Percentiles rank a stretch among this genome's conserved stretches.
These are phyloP conservation scores for Sphagnum contortum DNA, from an alignment of 225 moss, liverwort and hornwort genomes.

Conservation along the genomic window DNA sequence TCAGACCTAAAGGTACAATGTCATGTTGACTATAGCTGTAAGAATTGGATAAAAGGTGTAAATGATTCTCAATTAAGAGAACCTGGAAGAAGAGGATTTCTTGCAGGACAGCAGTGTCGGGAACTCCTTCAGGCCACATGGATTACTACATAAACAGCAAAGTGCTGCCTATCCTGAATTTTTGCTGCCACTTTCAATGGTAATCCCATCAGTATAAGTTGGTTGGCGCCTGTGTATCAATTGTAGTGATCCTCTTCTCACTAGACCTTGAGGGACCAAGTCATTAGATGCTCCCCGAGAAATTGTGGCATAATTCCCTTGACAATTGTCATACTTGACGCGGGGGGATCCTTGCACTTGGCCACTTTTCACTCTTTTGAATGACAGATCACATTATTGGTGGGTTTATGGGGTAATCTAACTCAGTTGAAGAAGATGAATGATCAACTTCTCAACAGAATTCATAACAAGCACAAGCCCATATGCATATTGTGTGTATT, in stretches of 20 bases:
- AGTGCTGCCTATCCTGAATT: slow-evolving; percentile 45
- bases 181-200: slow-evolving; percentile 77
- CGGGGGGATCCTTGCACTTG: slow-evolving; percentile 56
- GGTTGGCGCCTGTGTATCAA: slow-evolving; percentile 60
- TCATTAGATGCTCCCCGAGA: too few relatives aligned
- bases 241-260: background rate
- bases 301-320: background rate
- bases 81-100: slow-evolving; percentile 92
- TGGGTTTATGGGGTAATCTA: background rate
- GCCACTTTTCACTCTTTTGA: slow-evolving; percentile 25
- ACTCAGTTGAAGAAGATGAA: background rate
- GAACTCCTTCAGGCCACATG: slow-evolving; percentile 79
- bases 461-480: background rate
- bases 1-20: too few relatives aligned
- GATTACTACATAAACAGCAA: slow-evolving; percentile 73
- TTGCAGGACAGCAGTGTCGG: slow-evolving; percentile 75
- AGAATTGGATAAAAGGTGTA: too few relatives aligned
- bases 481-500: background rate
- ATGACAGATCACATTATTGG: too few relatives aligned
- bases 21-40: too few relatives aligned
- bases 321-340: slow-evolving; percentile 7
- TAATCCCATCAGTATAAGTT: slow-evolving; percentile 87
- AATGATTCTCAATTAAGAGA: background rate
- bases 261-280: too few relatives aligned
- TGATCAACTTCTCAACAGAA: background rate